Conservation (phyloP, 2,329 filamentous ascomycete genomes). For the Cladorrhinum sp. region DNA sequence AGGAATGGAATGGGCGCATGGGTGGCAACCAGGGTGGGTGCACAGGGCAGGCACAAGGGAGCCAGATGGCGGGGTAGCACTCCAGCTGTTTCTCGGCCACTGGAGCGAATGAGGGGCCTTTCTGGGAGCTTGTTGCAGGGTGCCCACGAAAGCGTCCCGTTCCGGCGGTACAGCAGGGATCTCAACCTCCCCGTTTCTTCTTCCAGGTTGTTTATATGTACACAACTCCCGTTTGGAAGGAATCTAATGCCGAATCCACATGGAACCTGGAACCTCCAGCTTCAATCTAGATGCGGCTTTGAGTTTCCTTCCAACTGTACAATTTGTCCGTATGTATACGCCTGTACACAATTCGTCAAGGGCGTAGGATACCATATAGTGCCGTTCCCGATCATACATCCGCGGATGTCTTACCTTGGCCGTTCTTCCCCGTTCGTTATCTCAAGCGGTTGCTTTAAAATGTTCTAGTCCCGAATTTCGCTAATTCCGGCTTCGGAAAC, state of each 20-base stretch:
- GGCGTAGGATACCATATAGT: no score
- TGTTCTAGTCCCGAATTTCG: not conserved
- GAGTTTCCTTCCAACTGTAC: not conserved
- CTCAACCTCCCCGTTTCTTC: not conserved
- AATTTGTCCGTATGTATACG: not conserved
- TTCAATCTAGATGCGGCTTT: not conserved
- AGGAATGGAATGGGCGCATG: no score
- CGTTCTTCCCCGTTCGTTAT: not conserved
- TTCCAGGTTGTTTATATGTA: not conserved
- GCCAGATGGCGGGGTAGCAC: conserved; percentile 21
- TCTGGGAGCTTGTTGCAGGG: not conserved
- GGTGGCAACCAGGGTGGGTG: not conserved
- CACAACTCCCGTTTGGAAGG: not conserved
- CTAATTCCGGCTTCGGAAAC: not conserved
- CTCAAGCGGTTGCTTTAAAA: not conserved
- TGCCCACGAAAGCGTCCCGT: conserved; percentile 13
- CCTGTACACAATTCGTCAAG: no score
- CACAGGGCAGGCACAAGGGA: not conserved
- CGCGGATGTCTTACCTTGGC: not conserved
- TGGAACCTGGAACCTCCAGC: not conserved
- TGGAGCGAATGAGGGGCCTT: not conserved
- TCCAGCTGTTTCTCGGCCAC: conserved; percentile 11
- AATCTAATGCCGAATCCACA: not conserved
- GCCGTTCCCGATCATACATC: not conserved
- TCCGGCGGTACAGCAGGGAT: conserved; percentile 15